Conservation (phyloP, 2,329 filamentous ascomycete genomes). For the Aspergillus calidoustus region DNA sequence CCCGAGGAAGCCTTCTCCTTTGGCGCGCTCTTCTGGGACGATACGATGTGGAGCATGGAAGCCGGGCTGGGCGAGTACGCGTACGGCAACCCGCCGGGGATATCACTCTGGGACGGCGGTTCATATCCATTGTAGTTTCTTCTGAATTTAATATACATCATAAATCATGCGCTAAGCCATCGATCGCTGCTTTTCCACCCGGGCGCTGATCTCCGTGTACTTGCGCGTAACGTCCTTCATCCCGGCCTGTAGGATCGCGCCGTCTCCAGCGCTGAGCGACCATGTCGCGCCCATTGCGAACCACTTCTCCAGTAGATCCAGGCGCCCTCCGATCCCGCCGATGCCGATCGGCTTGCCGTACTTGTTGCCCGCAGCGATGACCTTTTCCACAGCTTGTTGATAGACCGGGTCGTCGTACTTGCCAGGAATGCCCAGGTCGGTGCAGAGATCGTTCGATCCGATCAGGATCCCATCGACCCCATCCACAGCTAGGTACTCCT, state of each 20-base stretch:
- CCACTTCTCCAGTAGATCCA: conserved; percentile 50
- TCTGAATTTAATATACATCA: neutral
- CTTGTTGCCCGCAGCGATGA: conserved; percentile 44
- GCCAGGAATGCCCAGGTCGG: conserved; percentile 51
- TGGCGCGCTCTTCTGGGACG: neutral
- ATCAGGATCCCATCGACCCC: conserved; percentile 52
- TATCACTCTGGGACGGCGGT: neutral
- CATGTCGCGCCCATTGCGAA: conserved; percentile 45
- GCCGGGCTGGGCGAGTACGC: conserved; percentile 3
- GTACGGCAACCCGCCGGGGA: conserved; percentile 3
- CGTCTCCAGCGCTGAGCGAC: conserved; percentile 44
- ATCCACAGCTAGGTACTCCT: conserved; percentile 47
- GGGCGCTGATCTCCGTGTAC: conserved; percentile 32
- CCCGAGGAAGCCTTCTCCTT: neutral
- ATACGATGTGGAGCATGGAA: conserved; percentile 9
- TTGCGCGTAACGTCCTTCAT: conserved; percentile 41
- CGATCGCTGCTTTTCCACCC: conserved; percentile 19
- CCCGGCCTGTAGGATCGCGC: conserved; percentile 41
- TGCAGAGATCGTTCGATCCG: conserved; percentile 51
- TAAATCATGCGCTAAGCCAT: neutral
- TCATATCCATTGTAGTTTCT: conserved; percentile 1
- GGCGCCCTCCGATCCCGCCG: conserved; percentile 46
- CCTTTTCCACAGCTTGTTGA: conserved; percentile 38
- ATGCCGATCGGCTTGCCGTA: conserved; percentile 47
- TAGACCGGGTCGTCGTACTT: conserved; percentile 43